A percentile compares a stretch with the other conserved stretches of the same genome.
phyloP scores from a whole-genome alignment of 495 filamentous ascomycete species.

The Chaetomium cochliodes region DNA sequence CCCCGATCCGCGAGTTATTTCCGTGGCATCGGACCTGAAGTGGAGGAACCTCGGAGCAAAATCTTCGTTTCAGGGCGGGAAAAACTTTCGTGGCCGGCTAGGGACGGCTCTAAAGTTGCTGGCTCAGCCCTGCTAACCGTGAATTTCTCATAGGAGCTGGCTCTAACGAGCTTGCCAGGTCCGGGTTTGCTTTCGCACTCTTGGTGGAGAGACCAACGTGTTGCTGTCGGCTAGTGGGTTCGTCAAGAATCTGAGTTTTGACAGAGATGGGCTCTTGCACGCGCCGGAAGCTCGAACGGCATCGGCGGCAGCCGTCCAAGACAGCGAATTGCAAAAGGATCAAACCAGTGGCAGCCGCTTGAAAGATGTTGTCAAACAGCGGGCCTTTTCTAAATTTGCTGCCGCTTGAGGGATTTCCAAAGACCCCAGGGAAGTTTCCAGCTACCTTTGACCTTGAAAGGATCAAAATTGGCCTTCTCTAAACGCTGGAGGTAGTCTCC shows the following conservation, averaged over 20 bases:
- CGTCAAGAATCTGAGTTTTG: no score
- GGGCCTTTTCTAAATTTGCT: conserved; percentile 49
- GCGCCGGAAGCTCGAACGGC: no score
- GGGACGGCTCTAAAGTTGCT: not conserved
- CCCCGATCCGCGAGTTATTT: not conserved
- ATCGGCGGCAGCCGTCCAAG: no score
- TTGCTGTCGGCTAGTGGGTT: no score
- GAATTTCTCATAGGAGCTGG: no score
- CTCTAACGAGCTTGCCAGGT: no score
- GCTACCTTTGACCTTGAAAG: conserved; percentile 64
- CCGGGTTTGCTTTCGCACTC: no score
- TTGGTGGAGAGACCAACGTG: no score
- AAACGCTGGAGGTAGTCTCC: conserved; percentile 74
- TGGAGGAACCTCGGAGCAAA: not conserved
- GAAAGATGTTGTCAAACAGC: not conserved
- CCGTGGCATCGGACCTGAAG: not conserved
- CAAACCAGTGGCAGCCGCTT: not conserved
- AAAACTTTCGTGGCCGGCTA: conserved; percentile 7
- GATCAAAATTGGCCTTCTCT: conserved; percentile 78
- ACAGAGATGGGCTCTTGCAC: no score
- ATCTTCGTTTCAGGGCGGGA: not conserved
- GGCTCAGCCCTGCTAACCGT: not conserved
- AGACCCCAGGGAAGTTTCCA: conserved; percentile 89
- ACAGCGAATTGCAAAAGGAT: not conserved
- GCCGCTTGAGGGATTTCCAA: conserved; percentile 65